Evolutionary conservation across 2,329 filamentous ascomycete species (phyloP).

Genomic region (Fusarium veterinarium): DNA sequence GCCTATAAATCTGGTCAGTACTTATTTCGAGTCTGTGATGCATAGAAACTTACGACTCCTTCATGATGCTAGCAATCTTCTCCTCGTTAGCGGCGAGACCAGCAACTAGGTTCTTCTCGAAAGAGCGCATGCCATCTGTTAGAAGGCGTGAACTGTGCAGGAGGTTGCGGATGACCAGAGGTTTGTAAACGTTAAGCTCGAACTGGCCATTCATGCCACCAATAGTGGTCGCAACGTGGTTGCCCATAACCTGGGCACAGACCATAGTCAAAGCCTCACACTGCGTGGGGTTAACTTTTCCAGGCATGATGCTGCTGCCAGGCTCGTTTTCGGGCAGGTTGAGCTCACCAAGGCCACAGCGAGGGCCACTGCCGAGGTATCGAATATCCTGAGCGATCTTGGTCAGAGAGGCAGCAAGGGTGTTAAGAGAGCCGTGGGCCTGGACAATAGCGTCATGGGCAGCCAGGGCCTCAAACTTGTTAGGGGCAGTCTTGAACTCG

Average conservation of each 20-base stretch:
- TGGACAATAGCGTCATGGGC: slow-evolving; percentile 97
- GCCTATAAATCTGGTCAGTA: slow-evolving; percentile 59
- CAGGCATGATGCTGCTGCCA: slow-evolving; percentile 97
- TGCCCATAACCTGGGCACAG: slow-evolving; percentile 97
- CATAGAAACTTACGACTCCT: slow-evolving; percentile 80
- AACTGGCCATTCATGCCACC: slow-evolving; percentile 98
- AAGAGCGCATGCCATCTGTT: slow-evolving; percentile 92
- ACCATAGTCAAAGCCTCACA: slow-evolving; percentile 98
- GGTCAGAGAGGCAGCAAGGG: slow-evolving; percentile 88
- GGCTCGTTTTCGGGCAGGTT: slow-evolving; percentile 97
- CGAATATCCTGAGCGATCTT: slow-evolving; percentile 99
- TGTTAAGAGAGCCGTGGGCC: slow-evolving; percentile 93
- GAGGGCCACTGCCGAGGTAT: slow-evolving; percentile 94
- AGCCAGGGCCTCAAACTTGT: slow-evolving; percentile 98
- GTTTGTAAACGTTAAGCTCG: slow-evolving; percentile 99
- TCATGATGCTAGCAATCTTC: slow-evolving; percentile 88
- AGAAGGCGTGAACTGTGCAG: slow-evolving; percentile 91
- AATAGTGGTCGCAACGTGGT: slow-evolving; percentile 92
- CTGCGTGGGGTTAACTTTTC: slow-evolving; percentile 99
- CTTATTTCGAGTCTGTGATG: not conserved
- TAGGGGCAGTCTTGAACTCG: slow-evolving; percentile 94
- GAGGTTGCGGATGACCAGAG: slow-evolving; percentile 93
- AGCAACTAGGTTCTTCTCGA: slow-evolving; percentile 90
- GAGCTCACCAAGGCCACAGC: slow-evolving; percentile 94
- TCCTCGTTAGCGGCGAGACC: slow-evolving; percentile 94